Evolutionary conservation across 768 basidiomycete species (phyloP), one percentile per base, ranked within the genome.

Genomic region (Naganishia kalamii): DNA sequence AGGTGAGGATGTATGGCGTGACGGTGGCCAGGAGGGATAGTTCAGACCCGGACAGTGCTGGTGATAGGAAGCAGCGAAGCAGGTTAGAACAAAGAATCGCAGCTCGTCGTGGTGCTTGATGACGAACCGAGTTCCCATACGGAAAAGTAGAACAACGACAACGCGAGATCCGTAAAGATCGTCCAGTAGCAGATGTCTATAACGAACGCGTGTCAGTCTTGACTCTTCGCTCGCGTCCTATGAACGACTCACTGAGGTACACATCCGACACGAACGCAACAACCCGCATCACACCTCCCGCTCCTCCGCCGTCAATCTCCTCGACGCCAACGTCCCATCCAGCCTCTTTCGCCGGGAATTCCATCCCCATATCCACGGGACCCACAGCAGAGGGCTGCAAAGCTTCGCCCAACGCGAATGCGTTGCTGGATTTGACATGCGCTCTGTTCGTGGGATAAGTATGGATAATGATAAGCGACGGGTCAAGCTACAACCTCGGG

Each of bases 141-240:
- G 27, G 89, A 91, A 79, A 90, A 93, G 78, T 92, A 93, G 80
- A 93, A 93, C 3, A 93, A 81, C 3, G 88, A 85, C 0, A 87
- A 86, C 6, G 87, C 83, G 21, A 92, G 84, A 3, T 85, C 83
- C 1, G 91, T 92, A 74, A 88, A 85, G 51, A 89, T 82, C 0
- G 90, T 88, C 88, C 88, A 90, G 76, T 87, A 89, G 21, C 72
- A 71, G 7, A 64, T 32, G 51, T 71, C 77, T 74, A 52, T 2
- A 7, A 25, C 11, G 29, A n/a, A 10, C 33, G 2, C 11, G 21
- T 2, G 13, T 8, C 37, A 37, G 32, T 35, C 44, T 12, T 21
- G 6, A 1, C 5, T 4, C 6, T n/a, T 13, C 19, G 8, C 47
- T 7, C 10, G 15, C 17, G 37, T 15, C 0, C 2, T 0, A 13